Percentiles rank a stretch among this genome's conserved stretches.
These are phyloP conservation scores for Hymenoscyphus fructigenus DNA, from an alignment of 2,329 filamentous ascomycete genomes.

Conservation along the genomic window DNA sequence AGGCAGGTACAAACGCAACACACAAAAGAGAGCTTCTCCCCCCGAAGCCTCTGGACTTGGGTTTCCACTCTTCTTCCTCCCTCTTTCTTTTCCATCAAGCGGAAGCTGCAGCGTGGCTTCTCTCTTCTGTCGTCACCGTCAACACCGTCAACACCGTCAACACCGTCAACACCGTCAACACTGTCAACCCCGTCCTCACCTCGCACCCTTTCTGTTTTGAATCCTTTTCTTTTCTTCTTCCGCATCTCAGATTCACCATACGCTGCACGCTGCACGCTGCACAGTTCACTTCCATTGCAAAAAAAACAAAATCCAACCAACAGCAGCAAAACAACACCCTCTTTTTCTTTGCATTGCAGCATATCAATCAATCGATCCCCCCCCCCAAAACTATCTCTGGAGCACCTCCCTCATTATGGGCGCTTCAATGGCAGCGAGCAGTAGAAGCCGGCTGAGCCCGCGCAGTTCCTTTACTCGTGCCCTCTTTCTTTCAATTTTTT, in stretches of 20 bases:
- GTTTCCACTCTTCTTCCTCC: not conserved
- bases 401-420: conserved; percentile 26
- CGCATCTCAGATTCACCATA: not conserved
- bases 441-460: conserved; percentile 20
- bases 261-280: not conserved
- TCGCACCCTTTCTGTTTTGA: not conserved
- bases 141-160: not conserved
- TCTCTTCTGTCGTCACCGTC: not conserved
- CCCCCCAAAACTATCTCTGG: not conserved
- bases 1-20: not conserved
- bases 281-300: not conserved
- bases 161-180: not conserved
- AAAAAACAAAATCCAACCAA: not conserved
- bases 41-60: not conserved
- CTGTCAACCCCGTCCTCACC: not conserved
- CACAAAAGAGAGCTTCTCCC: not conserved
- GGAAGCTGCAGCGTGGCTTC: not conserved
- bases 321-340: not conserved
- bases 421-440: conserved; percentile 23
- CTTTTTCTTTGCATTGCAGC: not conserved
- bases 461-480: conserved; percentile 28
- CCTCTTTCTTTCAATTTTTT: conserved; percentile 27
- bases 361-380: not conserved
- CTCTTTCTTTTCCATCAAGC: not conserved
- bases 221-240: not conserved